These are phyloP conservation scores for Trypanosoma avium DNA, from an alignment of 208 protist genomes.

Conservation along the genomic window DNA sequence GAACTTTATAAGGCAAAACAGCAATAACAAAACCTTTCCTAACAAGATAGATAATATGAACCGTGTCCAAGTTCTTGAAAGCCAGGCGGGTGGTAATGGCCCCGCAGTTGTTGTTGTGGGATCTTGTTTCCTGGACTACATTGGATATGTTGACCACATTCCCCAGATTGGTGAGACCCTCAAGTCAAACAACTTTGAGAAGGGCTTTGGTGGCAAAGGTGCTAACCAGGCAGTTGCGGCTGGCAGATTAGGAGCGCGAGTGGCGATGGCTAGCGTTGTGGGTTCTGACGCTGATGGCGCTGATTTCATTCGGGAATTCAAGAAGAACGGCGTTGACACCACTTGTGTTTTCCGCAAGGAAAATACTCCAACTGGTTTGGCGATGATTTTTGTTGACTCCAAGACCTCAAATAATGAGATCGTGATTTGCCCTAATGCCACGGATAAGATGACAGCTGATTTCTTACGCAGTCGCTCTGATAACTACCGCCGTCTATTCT, in stretches of 20 bases:
- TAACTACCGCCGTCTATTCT: slow-evolving; percentile 62
- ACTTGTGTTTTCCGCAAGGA: slow-evolving; percentile 51
- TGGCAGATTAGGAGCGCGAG: slow-evolving; percentile 77
- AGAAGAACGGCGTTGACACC: slow-evolving; percentile 84
- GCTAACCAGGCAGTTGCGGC: slow-evolving; percentile 91
- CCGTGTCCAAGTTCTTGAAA: slow-evolving; percentile 37
- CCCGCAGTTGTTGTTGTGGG: slow-evolving; percentile 84
- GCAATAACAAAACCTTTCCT: neutral
- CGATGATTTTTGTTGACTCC: slow-evolving; percentile 91
- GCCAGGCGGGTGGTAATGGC: slow-evolving; percentile 31
- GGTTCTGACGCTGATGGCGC: slow-evolving; percentile 84
- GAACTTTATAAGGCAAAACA: too few relatives aligned
- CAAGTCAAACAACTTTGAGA: slow-evolving; percentile 75
- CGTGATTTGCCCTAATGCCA: slow-evolving; percentile 91
- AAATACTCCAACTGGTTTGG: slow-evolving; percentile 70
- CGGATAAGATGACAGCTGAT: slow-evolving; percentile 56
- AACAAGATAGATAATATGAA: slow-evolving; percentile 36
- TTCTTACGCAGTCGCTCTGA: slow-evolving; percentile 46
- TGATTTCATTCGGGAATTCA: slow-evolving; percentile 79
- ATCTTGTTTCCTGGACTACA: slow-evolving; percentile 91
- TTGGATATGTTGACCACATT: slow-evolving; percentile 85
- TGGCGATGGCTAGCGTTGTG: slow-evolving; percentile 88
- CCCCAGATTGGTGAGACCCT: slow-evolving; percentile 93
- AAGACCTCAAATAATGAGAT: slow-evolving; percentile 90
- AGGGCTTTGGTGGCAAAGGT: slow-evolving; percentile 94